phyloP scores from a whole-genome alignment of 805 yeast genomes.

The Kodamaea neixiangensis region DNA sequence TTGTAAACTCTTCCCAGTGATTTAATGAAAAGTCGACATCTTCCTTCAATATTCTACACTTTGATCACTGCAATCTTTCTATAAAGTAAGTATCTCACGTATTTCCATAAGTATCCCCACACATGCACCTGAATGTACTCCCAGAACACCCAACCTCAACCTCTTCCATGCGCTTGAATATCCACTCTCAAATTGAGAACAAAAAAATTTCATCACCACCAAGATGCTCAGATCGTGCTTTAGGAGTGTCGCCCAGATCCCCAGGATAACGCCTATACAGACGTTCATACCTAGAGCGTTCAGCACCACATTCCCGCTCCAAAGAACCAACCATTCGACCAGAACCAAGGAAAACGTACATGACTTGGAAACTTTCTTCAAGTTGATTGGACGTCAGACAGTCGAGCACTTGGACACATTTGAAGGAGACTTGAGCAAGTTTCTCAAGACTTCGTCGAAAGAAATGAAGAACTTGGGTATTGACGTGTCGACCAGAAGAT shows the following conservation, averaged over 20 bases:
- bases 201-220: slow-evolving; percentile 7
- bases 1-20: no score
- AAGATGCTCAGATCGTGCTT: slow-evolving; percentile 8
- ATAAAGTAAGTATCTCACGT: no score
- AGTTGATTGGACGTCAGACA: slow-evolving; percentile 76
- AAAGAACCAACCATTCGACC: slow-evolving; percentile 55
- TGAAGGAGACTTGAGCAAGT: slow-evolving; percentile 57
- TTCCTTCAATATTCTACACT: no score
- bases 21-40: no score
- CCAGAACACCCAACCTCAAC: no score
- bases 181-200: no score
- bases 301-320: slow-evolving; percentile 11
- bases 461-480: slow-evolving; percentile 76
- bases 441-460: slow-evolving; percentile 56
- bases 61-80: no score
- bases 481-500: slow-evolving; percentile 69
- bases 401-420: slow-evolving; percentile 67
- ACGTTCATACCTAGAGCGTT: slow-evolving; percentile 9
- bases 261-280: background rate
- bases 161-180: no score
- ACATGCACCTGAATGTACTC: no score
- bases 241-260: slow-evolving; percentile 6
- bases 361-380: slow-evolving; percentile 72
- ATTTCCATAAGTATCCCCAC: no score
- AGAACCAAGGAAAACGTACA: slow-evolving; percentile 47